Conservation (phyloP, 2,329 filamentous ascomycete genomes). For the Cercospora citrullina region DNA sequence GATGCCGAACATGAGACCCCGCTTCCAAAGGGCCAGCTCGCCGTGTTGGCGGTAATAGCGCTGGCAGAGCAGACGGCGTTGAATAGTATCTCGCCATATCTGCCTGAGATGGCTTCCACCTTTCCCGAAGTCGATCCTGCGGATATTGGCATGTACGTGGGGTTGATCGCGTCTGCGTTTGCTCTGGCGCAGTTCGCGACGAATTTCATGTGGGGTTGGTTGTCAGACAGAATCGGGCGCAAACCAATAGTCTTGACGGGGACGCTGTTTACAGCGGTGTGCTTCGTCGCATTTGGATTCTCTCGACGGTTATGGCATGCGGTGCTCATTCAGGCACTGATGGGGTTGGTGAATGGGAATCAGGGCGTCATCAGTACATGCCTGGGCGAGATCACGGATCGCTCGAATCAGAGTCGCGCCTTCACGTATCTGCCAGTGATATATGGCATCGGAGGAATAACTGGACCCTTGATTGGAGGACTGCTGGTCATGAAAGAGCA, state of each 20-base stretch:
- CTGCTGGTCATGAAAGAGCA: slow-evolving; percentile 68
- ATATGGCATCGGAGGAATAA: slow-evolving; percentile 93
- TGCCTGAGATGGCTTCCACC: slow-evolving; percentile 84
- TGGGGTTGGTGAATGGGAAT: slow-evolving; percentile 94
- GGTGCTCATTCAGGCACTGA: slow-evolving; percentile 78
- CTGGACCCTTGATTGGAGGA: slow-evolving; percentile 87
- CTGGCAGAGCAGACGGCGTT: slow-evolving; percentile 93
- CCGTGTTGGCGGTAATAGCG: slow-evolving; percentile 81
- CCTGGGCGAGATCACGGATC: slow-evolving; percentile 89
- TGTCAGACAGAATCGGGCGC: slow-evolving; percentile 75
- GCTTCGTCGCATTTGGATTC: slow-evolving; percentile 85
- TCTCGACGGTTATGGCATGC: slow-evolving; percentile 81
- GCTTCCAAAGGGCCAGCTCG: slow-evolving; percentile 77
- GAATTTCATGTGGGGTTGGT: slow-evolving; percentile 87
- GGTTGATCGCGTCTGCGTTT: slow-evolving; percentile 85
- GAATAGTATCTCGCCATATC: slow-evolving; percentile 93
- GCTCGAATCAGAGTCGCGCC: slow-evolving; percentile 87
- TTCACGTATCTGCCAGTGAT: slow-evolving; percentile 95
- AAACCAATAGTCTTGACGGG: slow-evolving; percentile 82
- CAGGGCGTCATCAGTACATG: slow-evolving; percentile 92
- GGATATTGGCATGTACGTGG: slow-evolving; percentile 83
- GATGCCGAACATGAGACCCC: slow-evolving; percentile 60
- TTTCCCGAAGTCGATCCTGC: slow-evolving; percentile 76
- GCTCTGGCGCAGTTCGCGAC: slow-evolving; percentile 89
- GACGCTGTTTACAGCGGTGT: slow-evolving; percentile 76